Evolutionary conservation across 805 yeast genomes (phyloP).

Genomic region (Lipomyces japonicus): DNA sequence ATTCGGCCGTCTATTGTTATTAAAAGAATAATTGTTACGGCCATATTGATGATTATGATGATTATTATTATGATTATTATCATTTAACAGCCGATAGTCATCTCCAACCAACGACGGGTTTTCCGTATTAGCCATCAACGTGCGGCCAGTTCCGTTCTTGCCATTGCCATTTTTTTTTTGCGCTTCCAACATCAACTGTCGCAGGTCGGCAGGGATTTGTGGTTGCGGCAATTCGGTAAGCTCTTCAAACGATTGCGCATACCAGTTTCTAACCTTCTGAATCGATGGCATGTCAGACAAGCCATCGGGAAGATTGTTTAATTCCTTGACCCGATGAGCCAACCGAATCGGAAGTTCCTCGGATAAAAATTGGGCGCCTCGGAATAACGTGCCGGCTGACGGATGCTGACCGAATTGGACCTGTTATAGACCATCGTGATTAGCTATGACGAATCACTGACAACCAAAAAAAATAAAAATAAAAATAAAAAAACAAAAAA

Average conservation of each 20-base stretch:
- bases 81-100: conserved; percentile 10
- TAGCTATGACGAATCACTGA: not conserved
- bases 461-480: not conserved
- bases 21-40: not conserved
- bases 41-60: no score
- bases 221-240: conserved; percentile 65
- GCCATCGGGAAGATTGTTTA: conserved; percentile 75
- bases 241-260: conserved; percentile 84
- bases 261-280: conserved; percentile 77
- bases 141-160: conserved; percentile 8
- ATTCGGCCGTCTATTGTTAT: not conserved
- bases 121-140: conserved; percentile 16
- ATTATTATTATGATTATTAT: no score
- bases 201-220: conserved; percentile 44
- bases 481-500: not conserved
- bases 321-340: conserved; percentile 79
- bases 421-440: conserved; percentile 9
- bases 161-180: conserved; percentile 19
- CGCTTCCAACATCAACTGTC: conserved; percentile 37
- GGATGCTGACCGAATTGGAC: conserved; percentile 80
- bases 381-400: conserved; percentile 50
- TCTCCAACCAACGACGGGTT: conserved; percentile 23
- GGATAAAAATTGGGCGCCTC: conserved; percentile 66
- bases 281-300: conserved; percentile 71
- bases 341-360: conserved; percentile 84